Evolutionary conservation across 805 yeast species (phyloP), one percentile per base, ranked within the genome.

Genomic region (Lachancea quebecensis): DNA sequence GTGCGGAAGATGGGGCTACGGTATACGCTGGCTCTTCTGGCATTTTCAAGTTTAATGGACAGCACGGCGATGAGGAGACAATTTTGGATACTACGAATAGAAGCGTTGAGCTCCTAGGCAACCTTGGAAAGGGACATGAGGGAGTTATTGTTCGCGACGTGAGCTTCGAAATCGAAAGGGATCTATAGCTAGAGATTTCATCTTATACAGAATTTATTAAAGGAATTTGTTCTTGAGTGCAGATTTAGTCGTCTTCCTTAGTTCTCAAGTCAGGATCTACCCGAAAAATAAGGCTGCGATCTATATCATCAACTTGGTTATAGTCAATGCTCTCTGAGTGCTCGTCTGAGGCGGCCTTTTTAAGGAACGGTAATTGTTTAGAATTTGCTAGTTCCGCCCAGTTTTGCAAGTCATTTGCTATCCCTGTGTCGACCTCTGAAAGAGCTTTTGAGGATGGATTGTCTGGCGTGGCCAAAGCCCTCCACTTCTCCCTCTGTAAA

Each of bases 1-100:
- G 97, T 0, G 67, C 82, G n/a, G 96, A 89, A 58, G 80, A 71
- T 39, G 76, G 73, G 35, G 49, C 45, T 8, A 62, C 65, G 2
- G 74, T 79, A 1, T 62, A 79, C 50, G 87, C 82, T 50, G 88
- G 81, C 1, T 91, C 95, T 4, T 73, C 85, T 1, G 70, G 69
- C 1, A 76, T 86, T 3, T 60, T 77, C 36, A 73, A 75, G 49
- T 82, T 84, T 52, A 71, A 71, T 49, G 78, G 77, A 0, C 50
- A 50, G 17, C 52, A 56, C 3, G 57, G 58, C 0, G 45, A 53
- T 14, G 62, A 57, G 27, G 56, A 58, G 12, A 52, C 53, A 2
- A 33, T 55, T 10, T 18, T 68, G 16, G 79, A 77, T 55, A 52
- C 67, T 12, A 53, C 61, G 1, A 78, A 78, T 51, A 64, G 68